These are phyloP conservation scores for Phytophthora agathidicida DNA, from an alignment of 352 stramenopile species.

Conservation along the genomic window DNA sequence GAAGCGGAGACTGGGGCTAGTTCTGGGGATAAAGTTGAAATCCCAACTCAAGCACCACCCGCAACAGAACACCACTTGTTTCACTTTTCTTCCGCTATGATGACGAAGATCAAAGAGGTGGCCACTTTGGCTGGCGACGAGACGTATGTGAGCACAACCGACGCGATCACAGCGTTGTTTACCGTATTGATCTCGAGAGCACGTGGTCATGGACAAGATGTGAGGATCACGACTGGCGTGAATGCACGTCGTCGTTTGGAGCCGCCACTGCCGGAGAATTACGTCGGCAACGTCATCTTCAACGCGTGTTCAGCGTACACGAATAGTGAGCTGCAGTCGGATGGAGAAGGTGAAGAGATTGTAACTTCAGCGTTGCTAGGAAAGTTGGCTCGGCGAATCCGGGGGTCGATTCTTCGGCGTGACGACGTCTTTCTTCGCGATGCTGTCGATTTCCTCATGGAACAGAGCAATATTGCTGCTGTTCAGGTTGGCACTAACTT, in stretches of 20 bases:
- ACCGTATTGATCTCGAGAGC: slow-evolving; percentile 54
- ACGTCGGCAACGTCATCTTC: slow-evolving; percentile 62
- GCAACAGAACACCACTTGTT: slow-evolving; percentile 51
- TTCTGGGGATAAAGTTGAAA: background rate
- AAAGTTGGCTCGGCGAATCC: slow-evolving; percentile 42
- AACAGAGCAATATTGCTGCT: slow-evolving; percentile 36
- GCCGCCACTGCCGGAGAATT: slow-evolving; percentile 49
- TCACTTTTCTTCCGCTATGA: slow-evolving; percentile 45
- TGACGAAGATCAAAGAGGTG: slow-evolving; percentile 48
- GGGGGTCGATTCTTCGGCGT: slow-evolving; percentile 45
- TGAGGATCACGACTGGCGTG: slow-evolving; percentile 56
- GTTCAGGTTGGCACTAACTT: slow-evolving; percentile 53
- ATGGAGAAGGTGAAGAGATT: background rate
- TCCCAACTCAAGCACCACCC: slow-evolving; percentile 8
- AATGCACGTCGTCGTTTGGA: slow-evolving; percentile 53
- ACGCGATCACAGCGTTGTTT: slow-evolving; percentile 59
- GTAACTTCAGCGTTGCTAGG: slow-evolving; percentile 20
- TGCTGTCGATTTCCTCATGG: slow-evolving; percentile 52
- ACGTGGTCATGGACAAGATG: slow-evolving; percentile 43
- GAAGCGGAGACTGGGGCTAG: background rate
- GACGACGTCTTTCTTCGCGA: slow-evolving; percentile 52
- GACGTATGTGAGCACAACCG: slow-evolving; percentile 57
- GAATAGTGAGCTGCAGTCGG: slow-evolving; percentile 5
- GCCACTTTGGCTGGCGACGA: slow-evolving; percentile 11
- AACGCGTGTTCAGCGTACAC: slow-evolving; percentile 49